Conservation (phyloP, 768 basidiomycete species). For the Leccinum olivaceopallidum region DNA sequence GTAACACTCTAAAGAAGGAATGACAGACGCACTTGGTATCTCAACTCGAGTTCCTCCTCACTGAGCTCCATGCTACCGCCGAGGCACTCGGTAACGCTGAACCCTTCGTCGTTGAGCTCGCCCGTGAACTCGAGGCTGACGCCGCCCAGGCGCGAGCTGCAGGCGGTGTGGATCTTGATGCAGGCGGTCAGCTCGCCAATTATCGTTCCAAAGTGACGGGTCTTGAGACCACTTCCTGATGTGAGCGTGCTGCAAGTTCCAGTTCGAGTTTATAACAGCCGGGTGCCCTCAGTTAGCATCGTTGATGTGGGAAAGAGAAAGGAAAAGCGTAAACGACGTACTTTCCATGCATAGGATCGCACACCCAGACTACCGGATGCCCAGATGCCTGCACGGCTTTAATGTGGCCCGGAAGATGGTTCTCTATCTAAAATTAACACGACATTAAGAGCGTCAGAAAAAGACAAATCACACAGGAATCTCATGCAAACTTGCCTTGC, state of each 20-base stretch:
- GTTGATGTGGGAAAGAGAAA: not conserved
- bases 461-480: not conserved
- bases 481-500: slow-evolving; percentile 51
- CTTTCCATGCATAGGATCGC: slow-evolving; percentile 99
- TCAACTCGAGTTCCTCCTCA: slow-evolving; percentile 85
- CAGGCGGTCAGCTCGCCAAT: slow-evolving; percentile 84
- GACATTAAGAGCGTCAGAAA: slow-evolving; percentile 2
- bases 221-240: slow-evolving; percentile 81
- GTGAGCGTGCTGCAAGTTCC: slow-evolving; percentile 67
- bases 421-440: slow-evolving; percentile 56
- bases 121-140: slow-evolving; percentile 93
- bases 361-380: slow-evolving; percentile 92
- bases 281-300: not conserved
- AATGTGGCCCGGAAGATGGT: slow-evolving; percentile 79
- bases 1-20: not conserved
- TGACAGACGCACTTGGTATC: slow-evolving; percentile 68
- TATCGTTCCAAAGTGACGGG: slow-evolving; percentile 86
- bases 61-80: slow-evolving; percentile 95
- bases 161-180: slow-evolving; percentile 74
- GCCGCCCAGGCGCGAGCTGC: slow-evolving; percentile 74
- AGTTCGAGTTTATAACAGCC: not conserved
- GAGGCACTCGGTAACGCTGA: slow-evolving; percentile 94
- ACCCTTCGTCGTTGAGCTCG: slow-evolving; percentile 86
- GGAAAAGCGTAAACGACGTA: slow-evolving; percentile 39
- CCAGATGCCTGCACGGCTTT: slow-evolving; percentile 71